phyloP scores from a whole-genome alignment of 768 basidiomycete species.

The Trametes cingulata region DNA sequence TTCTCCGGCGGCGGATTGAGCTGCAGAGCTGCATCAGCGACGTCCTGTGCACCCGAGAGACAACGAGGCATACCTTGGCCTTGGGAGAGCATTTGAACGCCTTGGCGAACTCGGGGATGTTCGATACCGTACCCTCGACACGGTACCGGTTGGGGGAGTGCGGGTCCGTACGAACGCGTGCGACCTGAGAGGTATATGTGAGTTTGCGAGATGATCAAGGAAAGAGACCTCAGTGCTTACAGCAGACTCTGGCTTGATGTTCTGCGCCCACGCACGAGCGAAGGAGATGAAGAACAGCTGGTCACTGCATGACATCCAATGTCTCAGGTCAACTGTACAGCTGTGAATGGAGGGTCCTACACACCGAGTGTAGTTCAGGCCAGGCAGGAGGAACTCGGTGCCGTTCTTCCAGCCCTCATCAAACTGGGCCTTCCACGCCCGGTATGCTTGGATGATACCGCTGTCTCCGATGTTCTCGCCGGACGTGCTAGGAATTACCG shows the following conservation, averaged over 20 bases:
- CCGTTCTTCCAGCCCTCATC: conserved; percentile 56
- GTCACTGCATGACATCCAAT: conserved; percentile 51
- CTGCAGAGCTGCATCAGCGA: conserved; percentile 36
- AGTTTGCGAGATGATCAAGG: neutral
- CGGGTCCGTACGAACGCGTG: conserved; percentile 82
- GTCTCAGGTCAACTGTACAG: neutral
- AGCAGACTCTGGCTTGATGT: conserved; percentile 76
- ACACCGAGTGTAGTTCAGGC: conserved; percentile 72
- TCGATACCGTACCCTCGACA: conserved; percentile 83
- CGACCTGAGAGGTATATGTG: conserved; percentile 45
- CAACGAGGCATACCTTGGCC: conserved; percentile 58
- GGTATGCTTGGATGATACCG: conserved; percentile 81
- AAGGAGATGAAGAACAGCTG: conserved; percentile 95
- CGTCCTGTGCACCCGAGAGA: no score
- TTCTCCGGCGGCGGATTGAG: conserved; percentile 82
- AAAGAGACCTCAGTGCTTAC: conserved; percentile 41
- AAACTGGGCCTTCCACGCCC: conserved; percentile 87
- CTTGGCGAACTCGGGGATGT: conserved; percentile 85
- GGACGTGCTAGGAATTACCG: conserved; percentile 58
- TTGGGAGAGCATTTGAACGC: conserved; percentile 81
- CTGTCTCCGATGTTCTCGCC: conserved; percentile 92
- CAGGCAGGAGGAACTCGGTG: conserved; percentile 77
- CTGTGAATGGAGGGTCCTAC: conserved; percentile 9
- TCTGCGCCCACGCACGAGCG: conserved; percentile 84
- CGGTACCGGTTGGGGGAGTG: conserved; percentile 83